Percentiles rank a stretch among this genome's conserved stretches.
These are phyloP conservation scores for Pichia eremophila DNA, from an alignment of 805 yeast genomes.

Conservation along the genomic window DNA sequence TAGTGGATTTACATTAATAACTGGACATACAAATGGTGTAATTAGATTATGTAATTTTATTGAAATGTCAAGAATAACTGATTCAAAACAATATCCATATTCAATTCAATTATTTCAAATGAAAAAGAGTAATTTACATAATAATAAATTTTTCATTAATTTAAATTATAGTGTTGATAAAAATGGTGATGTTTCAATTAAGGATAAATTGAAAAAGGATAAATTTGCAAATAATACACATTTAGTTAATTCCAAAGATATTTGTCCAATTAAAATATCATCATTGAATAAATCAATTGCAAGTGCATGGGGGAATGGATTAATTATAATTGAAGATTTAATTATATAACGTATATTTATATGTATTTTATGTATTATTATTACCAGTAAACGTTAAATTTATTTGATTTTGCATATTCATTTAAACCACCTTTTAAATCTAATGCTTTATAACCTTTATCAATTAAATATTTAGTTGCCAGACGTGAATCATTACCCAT, in stretches of 20 bases:
- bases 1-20: conserved; percentile 4
- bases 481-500: conserved; percentile 86
- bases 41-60: conserved; percentile 11
- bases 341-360: neutral
- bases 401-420: conserved; percentile 8
- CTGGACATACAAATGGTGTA: conserved; percentile 15
- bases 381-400: conserved; percentile 18
- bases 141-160: conserved; percentile 16
- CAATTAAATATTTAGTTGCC: conserved; percentile 52
- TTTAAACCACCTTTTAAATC: conserved; percentile 74
- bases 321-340: conserved; percentile 23
- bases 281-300: conserved; percentile 12
- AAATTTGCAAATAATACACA: neutral
- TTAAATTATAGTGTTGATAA: conserved; percentile 11
- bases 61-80: conserved; percentile 4
- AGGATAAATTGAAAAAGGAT: neutral
- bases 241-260: conserved; percentile 11
- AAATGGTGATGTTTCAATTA: conserved; percentile 4
- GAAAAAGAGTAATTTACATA: conserved; percentile 10
- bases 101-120: conserved; percentile 17
- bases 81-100: conserved; percentile 8
- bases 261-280: conserved; percentile 6
- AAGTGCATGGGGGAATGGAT: conserved; percentile 22
- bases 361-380: no score
- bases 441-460: conserved; percentile 41